These are phyloP conservation scores for Neofusicoccum parvum DNA, from an alignment of 2,329 filamentous ascomycete genomes.

Conservation along the genomic window DNA sequence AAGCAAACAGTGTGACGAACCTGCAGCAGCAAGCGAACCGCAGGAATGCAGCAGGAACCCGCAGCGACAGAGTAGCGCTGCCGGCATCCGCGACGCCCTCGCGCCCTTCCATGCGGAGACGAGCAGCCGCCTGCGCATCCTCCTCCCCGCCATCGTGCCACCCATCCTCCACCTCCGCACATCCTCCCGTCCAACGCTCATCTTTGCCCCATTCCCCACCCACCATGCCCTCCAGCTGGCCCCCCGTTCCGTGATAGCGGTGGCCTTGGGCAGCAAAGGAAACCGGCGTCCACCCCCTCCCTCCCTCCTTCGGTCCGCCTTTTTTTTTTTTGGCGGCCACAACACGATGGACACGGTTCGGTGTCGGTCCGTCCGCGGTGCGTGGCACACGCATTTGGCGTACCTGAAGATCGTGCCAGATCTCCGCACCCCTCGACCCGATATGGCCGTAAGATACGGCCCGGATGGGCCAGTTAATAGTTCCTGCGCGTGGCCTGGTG, in stretches of 20 bases:
- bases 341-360: background rate
- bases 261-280: background rate
- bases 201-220: background rate
- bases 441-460: background rate
- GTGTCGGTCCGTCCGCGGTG: background rate
- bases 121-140: no score
- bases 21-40: no score
- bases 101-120: no score
- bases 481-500: no score
- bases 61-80: background rate
- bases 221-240: background rate
- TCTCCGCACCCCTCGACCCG: background rate
- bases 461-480: no score
- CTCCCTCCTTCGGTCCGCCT: no score
- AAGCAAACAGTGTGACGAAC: background rate
- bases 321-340: no score
- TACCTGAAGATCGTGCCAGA: background rate
- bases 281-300: background rate
- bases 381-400: background rate
- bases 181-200: background rate
- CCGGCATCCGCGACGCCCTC: background rate
- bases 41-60: background rate
- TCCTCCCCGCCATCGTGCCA: background rate
- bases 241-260: background rate
- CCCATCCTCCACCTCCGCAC: background rate